Conservation (phyloP, 352 stramenopile genomes). For the Globisporangium splendens region DNA sequence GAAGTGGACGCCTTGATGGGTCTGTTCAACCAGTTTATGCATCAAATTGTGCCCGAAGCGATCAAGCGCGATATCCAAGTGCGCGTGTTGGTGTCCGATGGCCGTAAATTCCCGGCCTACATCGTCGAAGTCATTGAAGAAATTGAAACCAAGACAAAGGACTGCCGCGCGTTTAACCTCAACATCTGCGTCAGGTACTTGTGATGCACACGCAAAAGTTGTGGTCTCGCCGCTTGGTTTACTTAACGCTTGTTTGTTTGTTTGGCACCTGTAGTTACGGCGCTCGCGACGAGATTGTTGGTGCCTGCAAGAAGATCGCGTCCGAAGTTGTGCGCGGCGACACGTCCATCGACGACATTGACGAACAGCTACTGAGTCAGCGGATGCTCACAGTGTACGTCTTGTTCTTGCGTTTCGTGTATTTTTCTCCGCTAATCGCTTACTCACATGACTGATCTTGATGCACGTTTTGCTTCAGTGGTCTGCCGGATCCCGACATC, state of each 20-base stretch:
- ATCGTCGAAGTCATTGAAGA: constrained; percentile 63
- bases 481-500: constrained; percentile 90
- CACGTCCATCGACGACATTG: constrained; percentile 63
- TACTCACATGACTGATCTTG: constrained; percentile 11
- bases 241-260: constrained; percentile 16
- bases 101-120: constrained; percentile 60
- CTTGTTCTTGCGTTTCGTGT: background rate
- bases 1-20: constrained; percentile 92
- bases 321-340: constrained; percentile 69
- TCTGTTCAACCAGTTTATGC: constrained; percentile 94
- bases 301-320: constrained; percentile 88
- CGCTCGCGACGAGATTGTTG: constrained; percentile 93
- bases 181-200: constrained; percentile 82
- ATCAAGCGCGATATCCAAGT: constrained; percentile 91
- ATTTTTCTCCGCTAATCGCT: background rate
- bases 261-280: constrained; percentile 81
- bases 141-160: constrained; percentile 86
- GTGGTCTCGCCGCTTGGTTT: background rate
- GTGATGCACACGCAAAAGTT: background rate
- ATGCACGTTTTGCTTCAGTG: constrained; percentile 30
- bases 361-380: constrained; percentile 71
- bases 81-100: constrained; percentile 85
- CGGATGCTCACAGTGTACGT: constrained; percentile 82
- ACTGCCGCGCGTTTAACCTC: constrained; percentile 78
- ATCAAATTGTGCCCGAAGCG: constrained; percentile 89